phyloP scores from a whole-genome alignment of 1,284 basidiomycete genomes.

The Pseudozyma hubeiensis region DNA sequence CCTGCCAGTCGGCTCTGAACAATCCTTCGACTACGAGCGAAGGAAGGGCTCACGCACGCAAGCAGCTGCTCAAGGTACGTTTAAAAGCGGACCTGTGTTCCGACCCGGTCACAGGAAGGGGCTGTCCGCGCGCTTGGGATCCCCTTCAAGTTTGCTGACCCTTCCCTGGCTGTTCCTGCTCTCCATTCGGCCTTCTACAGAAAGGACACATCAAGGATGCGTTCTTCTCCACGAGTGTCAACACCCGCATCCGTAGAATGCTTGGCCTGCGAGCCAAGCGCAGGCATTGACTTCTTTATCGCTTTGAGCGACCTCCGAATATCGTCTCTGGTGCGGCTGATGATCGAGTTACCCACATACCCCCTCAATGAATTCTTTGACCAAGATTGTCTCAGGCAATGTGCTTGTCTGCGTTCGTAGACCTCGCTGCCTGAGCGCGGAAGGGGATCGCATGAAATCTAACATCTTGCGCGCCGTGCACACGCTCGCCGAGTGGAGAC shows the following conservation, averaged over 20 bases:
- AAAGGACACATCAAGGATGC: slow-evolving; percentile 48
- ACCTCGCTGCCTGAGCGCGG: no score
- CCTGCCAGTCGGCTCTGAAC: slow-evolving; percentile 47
- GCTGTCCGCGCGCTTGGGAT: background rate
- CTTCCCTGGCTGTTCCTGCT: background rate
- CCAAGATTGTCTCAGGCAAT: no score
- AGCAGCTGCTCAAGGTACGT: slow-evolving; percentile 49
- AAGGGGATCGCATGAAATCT: no score
- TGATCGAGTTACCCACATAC: no score
- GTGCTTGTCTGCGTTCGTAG: no score
- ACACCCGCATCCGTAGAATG: slow-evolving; percentile 42
- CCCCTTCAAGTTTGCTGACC: slow-evolving; percentile 1
- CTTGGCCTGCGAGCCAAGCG: slow-evolving; percentile 46
- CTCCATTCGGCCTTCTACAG: slow-evolving; percentile 7
- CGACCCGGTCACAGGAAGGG: background rate
- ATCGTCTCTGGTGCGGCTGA: no score
- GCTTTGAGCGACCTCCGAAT: no score
- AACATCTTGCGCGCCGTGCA: no score
- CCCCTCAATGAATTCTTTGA: no score
- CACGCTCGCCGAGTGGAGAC: no score
- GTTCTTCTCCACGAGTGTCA: slow-evolving; percentile 36
- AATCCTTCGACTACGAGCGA: slow-evolving; percentile 49
- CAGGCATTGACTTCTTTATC: slow-evolving; percentile 9
- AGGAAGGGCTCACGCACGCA: slow-evolving; percentile 43
- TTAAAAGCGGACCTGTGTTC: background rate